A percentile compares a stretch with the other conserved stretches of the same genome.
Evolutionary conservation across 2,329 filamentous ascomycete species (phyloP).

Genomic region (Pseudogymnoascus destructans): DNA sequence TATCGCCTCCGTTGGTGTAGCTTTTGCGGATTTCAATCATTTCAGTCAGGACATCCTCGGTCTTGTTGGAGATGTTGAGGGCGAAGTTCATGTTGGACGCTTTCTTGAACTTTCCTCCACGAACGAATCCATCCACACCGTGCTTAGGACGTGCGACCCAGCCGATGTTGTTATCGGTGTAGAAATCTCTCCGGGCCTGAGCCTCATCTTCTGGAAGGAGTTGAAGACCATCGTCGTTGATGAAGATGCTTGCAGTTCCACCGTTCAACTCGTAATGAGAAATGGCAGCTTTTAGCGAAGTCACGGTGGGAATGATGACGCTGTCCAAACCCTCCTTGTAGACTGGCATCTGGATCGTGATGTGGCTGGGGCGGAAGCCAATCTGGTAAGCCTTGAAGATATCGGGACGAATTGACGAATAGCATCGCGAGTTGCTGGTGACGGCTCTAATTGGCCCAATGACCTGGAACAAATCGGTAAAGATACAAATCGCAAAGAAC

Average conservation of each 20-base stretch:
- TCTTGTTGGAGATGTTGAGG: slow-evolving; percentile 45
- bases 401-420: slow-evolving; percentile 32
- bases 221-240: slow-evolving; percentile 59
- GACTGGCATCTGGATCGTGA: slow-evolving; percentile 35
- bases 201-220: slow-evolving; percentile 38
- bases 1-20: slow-evolving; percentile 17
- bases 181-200: slow-evolving; percentile 39
- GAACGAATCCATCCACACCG: slow-evolving; percentile 35
- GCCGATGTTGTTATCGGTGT: slow-evolving; percentile 44
- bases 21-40: slow-evolving; percentile 10
- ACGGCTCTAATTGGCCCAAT: slow-evolving; percentile 37
- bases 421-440: slow-evolving; percentile 32
- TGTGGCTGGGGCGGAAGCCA: slow-evolving; percentile 28
- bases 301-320: slow-evolving; percentile 42
- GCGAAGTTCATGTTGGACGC: slow-evolving; percentile 67
- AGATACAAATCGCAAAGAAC: slow-evolving; percentile 36
- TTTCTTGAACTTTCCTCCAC: slow-evolving; percentile 57
- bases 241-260: slow-evolving; percentile 53
- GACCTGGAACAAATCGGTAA: slow-evolving; percentile 36
- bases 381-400: slow-evolving; percentile 26
- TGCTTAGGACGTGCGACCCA: slow-evolving; percentile 39
- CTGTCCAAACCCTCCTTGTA: slow-evolving; percentile 35
- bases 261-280: slow-evolving; percentile 47
- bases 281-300: slow-evolving; percentile 43
- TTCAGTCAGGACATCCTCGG: slow-evolving; percentile 42